Base-by-base conservation (phyloP, 345 rosid genomes). In the Populus pruinosa region DNA sequence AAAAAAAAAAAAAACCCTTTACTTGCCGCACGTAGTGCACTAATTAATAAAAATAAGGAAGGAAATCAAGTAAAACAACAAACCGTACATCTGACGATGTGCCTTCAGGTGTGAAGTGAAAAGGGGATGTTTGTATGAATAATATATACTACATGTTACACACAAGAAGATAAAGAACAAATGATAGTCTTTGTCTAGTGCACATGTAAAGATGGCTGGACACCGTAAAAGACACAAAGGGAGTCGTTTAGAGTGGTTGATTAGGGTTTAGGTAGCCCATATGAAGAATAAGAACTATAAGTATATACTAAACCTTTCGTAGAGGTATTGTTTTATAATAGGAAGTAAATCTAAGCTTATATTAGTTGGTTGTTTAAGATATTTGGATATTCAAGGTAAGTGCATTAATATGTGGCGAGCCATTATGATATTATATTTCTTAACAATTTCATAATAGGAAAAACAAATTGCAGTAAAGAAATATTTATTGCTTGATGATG, bases 201-300 rank as follows among this genome's bases (percentile, higher is more conserved):
- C 38, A 50, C 87, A 88, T 67, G 86, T 53, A 83, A 88, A 86
- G 91, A 85, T 76, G 53, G 82, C 77, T 47, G 70, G 4, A 0
- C 43, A 41, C 21, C 35, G 66, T 44, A 44, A 49, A 33, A 77
- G 43, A 72, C 16, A 70, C 13, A 43, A 75, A 79, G 69, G 71
- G 63, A 65, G 69, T 79, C 9, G 79, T 44, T 80, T 16, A 70
- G 76, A n/a, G 84, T 80, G 25, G 86, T 82, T 83, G 79, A 84
- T 84, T 79, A 83, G 89, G 83, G 82, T 86, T 86, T 88, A 85
- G 89, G 87, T 88, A 75, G 83, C 61, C 82, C 86, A 82, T 82
- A 66, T 38, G 82, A 88, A 88, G 86, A 88, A 79, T 55, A 78
- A 78, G 80, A 83, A 55, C 5, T 56, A 12, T 64, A 63, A 27